These are phyloP conservation scores for Hymenoscyphus scutula DNA, from an alignment of 2,329 filamentous ascomycete species.

Conservation along the genomic window DNA sequence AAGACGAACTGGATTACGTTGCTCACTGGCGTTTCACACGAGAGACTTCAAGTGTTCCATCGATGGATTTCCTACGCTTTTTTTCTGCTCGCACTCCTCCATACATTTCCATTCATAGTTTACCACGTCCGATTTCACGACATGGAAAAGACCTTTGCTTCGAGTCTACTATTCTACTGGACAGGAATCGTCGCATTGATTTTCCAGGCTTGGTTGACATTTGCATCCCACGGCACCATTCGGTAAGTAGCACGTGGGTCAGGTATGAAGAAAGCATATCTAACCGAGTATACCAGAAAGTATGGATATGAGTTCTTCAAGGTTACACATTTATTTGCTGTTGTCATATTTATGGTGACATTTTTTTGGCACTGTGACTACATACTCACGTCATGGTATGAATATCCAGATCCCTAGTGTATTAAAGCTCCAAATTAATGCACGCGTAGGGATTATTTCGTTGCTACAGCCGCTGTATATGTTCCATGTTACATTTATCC, in stretches of 20 bases:
- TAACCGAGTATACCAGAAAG: conserved; percentile 50
- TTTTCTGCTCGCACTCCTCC: conserved; percentile 74
- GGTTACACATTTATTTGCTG: conserved; percentile 73
- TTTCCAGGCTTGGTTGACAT: conserved; percentile 76
- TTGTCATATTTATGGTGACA: conserved; percentile 74
- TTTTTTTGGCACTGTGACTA: conserved; percentile 96
- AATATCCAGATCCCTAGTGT: too few relatives aligned
- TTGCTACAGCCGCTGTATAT: conserved; percentile 75
- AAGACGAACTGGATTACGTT: conserved; percentile 67
- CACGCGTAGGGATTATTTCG: conserved; percentile 61
- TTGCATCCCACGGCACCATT: conserved; percentile 62
- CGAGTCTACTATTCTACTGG: conserved; percentile 69
- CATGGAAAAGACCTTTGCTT: conserved; percentile 62
- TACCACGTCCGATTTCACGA: conserved; percentile 79
- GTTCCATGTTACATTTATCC: conserved; percentile 56
- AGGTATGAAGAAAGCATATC: not conserved
- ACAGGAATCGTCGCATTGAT: conserved; percentile 78
- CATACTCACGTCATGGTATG: conserved; percentile 74
- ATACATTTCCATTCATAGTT: conserved; percentile 84
- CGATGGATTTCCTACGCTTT: conserved; percentile 85
- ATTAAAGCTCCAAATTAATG: not conserved
- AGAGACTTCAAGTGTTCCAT: conserved; percentile 86
- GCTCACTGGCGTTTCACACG: conserved; percentile 84
- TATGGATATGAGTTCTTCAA: conserved; percentile 75
- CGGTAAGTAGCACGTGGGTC: conserved; percentile 50